These are phyloP conservation scores for Tuber aestivum DNA, from an alignment of 495 filamentous ascomycete species.

Conservation along the genomic window DNA sequence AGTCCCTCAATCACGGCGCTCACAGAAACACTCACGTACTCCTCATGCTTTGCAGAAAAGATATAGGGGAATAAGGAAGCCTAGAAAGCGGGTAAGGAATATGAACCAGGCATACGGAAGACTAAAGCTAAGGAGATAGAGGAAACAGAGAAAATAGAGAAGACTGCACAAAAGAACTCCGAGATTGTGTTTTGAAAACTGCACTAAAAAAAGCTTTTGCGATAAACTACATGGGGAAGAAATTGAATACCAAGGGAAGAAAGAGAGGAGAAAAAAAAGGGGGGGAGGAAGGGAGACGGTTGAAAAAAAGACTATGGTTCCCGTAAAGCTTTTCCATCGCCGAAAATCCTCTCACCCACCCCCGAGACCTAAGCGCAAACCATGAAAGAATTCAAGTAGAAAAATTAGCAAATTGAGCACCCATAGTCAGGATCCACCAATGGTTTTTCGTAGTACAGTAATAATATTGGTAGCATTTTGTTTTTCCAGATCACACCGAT, in stretches of 20 bases:
- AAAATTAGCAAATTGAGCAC: background rate
- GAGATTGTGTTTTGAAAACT: slow-evolving; percentile 4
- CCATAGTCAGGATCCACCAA: background rate
- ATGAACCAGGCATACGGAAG: background rate
- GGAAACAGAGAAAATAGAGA: background rate
- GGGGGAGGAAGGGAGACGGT: slow-evolving; percentile 16
- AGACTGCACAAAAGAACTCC: slow-evolving; percentile 1
- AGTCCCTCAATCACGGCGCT: background rate
- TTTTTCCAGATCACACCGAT: background rate
- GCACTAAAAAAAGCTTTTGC: slow-evolving; percentile 27
- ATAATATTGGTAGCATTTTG: background rate
- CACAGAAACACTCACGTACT: background rate
- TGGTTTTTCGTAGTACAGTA: background rate
- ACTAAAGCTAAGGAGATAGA: background rate
- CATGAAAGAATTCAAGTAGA: background rate
- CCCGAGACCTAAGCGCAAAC: background rate
- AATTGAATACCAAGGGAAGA: slow-evolving; percentile 12
- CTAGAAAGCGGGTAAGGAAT: slow-evolving; percentile 11
- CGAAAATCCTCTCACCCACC: background rate
- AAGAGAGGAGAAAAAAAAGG: slow-evolving; percentile 11
- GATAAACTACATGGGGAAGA: slow-evolving; percentile 35
- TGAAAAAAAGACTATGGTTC: slow-evolving; percentile 17
- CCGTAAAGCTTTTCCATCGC: background rate
- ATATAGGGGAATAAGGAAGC: slow-evolving; percentile 10
- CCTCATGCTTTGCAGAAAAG: background rate